phyloP scores from a whole-genome alignment of 306 rosid genomes.

The Notholithocarpus densiflorus region DNA sequence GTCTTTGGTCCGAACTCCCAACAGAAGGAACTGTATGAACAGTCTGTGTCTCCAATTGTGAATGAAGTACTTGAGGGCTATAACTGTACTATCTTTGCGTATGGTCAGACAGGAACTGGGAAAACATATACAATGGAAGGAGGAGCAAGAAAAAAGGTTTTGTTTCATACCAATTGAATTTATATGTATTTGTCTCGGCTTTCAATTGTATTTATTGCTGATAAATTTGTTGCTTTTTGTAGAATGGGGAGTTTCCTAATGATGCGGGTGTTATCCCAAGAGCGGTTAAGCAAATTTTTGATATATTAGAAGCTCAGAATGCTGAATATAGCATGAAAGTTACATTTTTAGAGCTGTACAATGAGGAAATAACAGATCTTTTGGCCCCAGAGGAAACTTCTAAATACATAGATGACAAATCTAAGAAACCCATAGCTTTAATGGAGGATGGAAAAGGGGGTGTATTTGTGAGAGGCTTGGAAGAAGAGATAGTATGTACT shows the following conservation, averaged over 20 bases:
- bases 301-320: slow-evolving; percentile 89
- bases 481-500: slow-evolving; percentile 98
- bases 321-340: slow-evolving; percentile 99
- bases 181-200: not conserved
- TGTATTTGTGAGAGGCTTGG: slow-evolving; percentile 94
- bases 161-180: not conserved
- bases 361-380: slow-evolving; percentile 93
- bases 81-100: slow-evolving; percentile 95
- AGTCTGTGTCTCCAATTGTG: slow-evolving; percentile 92
- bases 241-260: slow-evolving; percentile 97
- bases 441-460: slow-evolving; percentile 99
- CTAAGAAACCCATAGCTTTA: slow-evolving; percentile 94
- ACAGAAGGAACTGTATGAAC: slow-evolving; percentile 91
- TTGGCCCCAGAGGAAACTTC: slow-evolving; percentile 88
- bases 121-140: slow-evolving; percentile 99
- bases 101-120: slow-evolving; percentile 99
- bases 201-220: slow-evolving; percentile 1
- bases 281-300: slow-evolving; percentile 93
- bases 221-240: slow-evolving; percentile 20
- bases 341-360: slow-evolving; percentile 93
- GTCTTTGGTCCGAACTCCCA: slow-evolving; percentile 93
- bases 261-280: slow-evolving; percentile 99
- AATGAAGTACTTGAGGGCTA: slow-evolving; percentile 98
- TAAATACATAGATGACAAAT: slow-evolving; percentile 83
- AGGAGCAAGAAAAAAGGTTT: slow-evolving; percentile 95